phyloP scores from a whole-genome alignment of 2,329 filamentous ascomycete species.

The Cercospora sp. region DNA sequence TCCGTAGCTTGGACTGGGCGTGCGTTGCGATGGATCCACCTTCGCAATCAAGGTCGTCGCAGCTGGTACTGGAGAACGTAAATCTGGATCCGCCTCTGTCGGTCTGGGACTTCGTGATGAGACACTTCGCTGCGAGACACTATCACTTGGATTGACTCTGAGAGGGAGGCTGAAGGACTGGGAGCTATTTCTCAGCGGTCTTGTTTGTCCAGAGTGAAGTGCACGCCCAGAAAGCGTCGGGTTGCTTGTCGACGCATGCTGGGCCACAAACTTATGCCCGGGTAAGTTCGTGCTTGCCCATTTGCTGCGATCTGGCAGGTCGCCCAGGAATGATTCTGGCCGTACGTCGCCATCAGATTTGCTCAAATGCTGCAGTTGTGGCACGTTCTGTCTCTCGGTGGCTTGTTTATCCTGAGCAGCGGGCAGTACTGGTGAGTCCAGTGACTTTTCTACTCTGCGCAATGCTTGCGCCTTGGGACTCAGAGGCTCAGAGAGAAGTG shows the following conservation, averaged over 20 bases:
- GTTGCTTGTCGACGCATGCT: conserved; percentile 7
- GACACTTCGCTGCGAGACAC: conserved; percentile 11
- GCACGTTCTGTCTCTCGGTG: conserved; percentile 17
- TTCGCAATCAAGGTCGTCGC: conserved; percentile 31
- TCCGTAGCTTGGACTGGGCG: not conserved
- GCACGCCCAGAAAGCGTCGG: conserved; percentile 1
- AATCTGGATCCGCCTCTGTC: conserved; percentile 18
- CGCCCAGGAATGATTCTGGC: conserved; percentile 33
- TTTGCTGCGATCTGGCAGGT: conserved; percentile 26
- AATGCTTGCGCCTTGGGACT: not conserved
- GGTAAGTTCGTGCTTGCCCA: conserved; percentile 25
- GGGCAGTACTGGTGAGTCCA: conserved; percentile 21
- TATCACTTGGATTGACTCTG: conserved; percentile 39
- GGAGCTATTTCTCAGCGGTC: conserved; percentile 21
- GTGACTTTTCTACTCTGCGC: conserved; percentile 5
- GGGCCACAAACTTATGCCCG: not conserved
- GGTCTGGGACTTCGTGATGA: conserved; percentile 15
- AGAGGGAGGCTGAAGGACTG: conserved; percentile 36
- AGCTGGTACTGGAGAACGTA: conserved; percentile 27
- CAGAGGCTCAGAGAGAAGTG: not conserved
- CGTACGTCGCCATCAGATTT: conserved; percentile 19
- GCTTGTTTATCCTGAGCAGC: not conserved
- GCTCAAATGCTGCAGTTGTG: conserved; percentile 18
- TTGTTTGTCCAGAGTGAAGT: conserved; percentile 3
- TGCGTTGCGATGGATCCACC: conserved; percentile 20